These are phyloP conservation scores for Yamadazyma triangularis DNA, from an alignment of 1,139 yeast genomes.

Conservation along the genomic window DNA sequence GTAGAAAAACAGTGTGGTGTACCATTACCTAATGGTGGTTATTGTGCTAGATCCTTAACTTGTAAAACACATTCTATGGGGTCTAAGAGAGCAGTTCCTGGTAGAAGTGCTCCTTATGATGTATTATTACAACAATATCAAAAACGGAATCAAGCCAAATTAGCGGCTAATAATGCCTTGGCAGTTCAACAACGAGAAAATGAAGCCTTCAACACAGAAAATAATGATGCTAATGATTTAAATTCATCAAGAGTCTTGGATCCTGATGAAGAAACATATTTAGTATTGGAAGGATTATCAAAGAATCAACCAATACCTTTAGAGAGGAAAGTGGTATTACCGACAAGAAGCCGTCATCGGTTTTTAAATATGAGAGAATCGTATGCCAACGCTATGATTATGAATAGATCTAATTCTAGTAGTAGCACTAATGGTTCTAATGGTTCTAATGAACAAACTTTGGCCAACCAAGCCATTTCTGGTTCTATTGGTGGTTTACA, in stretches of 20 bases:
- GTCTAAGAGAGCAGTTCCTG: constrained; percentile 90
- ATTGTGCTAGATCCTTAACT: constrained; percentile 90
- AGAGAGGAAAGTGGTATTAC: constrained; percentile 69
- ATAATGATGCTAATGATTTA: constrained; percentile 17
- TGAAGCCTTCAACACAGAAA: constrained; percentile 35
- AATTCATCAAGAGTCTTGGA: constrained; percentile 30
- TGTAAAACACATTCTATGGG: constrained; percentile 99
- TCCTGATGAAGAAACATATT: constrained; percentile 93
- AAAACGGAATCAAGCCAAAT: constrained; percentile 85
- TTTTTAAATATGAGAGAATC: constrained; percentile 81
- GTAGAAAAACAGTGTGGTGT: constrained; percentile 98
- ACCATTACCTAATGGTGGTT: constrained; percentile 84
- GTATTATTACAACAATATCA: constrained; percentile 84
- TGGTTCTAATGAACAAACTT: constrained; percentile 32
- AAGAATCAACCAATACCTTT: constrained; percentile 77
- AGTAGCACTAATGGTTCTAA: constrained; percentile 15
- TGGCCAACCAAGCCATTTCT: constrained; percentile 48
- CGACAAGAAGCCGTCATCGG: constrained; percentile 64
- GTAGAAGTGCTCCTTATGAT: constrained; percentile 91
- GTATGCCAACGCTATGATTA: constrained; percentile 60
- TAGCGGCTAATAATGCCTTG: constrained; percentile 76
- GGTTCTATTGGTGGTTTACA: constrained; percentile 68
- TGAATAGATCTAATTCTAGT: constrained; percentile 23
- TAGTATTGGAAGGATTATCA: constrained; percentile 88
- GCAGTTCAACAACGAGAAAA: constrained; percentile 49